Percentiles rank a stretch among this genome's conserved stretches.
These are phyloP conservation scores for Pseudocercospora pini-densiflorae DNA, from an alignment of 2,329 filamentous ascomycete species.

Conservation along the genomic window DNA sequence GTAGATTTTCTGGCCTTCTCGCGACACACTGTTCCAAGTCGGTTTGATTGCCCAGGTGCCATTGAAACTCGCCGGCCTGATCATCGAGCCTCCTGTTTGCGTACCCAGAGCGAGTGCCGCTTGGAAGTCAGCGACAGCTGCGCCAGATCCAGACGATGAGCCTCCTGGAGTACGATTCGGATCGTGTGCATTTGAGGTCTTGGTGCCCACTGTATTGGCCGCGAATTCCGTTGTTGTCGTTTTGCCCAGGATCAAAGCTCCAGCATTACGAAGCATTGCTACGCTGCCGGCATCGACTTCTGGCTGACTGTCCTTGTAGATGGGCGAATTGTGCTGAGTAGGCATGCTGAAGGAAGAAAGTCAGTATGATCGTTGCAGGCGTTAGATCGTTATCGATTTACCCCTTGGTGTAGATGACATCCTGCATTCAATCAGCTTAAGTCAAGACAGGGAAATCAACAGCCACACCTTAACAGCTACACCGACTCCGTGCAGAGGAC, in stretches of 20 bases:
- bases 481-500: conserved; percentile 61
- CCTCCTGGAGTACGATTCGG: conserved; percentile 64
- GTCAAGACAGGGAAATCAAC: neutral
- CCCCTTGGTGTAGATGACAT: conserved; percentile 62
- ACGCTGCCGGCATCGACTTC: conserved; percentile 59
- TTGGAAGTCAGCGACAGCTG: conserved; percentile 69
- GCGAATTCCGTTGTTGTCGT: conserved; percentile 70
- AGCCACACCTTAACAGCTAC: conserved; percentile 57
- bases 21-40: conserved; percentile 66
- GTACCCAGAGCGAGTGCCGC: conserved; percentile 65
- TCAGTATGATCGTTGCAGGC: neutral
- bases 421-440: conserved; percentile 34
- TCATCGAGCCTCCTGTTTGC: conserved; percentile 68
- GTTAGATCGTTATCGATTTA: conserved; percentile 32
- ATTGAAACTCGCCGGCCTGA: conserved; percentile 68
- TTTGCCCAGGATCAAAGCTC: conserved; percentile 64
- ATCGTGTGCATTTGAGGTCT: conserved; percentile 63
- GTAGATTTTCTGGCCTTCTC: conserved; percentile 65
- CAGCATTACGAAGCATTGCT: conserved; percentile 57
- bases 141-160: conserved; percentile 69
- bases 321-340: conserved; percentile 59
- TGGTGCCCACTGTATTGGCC: conserved; percentile 56
- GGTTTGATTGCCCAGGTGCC: conserved; percentile 69
- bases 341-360: conserved; percentile 53
- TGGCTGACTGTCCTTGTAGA: conserved; percentile 54